Evolutionary conservation across 2,329 filamentous ascomycete species (phyloP).

Genomic region (Aspergillus quadricinctus): DNA sequence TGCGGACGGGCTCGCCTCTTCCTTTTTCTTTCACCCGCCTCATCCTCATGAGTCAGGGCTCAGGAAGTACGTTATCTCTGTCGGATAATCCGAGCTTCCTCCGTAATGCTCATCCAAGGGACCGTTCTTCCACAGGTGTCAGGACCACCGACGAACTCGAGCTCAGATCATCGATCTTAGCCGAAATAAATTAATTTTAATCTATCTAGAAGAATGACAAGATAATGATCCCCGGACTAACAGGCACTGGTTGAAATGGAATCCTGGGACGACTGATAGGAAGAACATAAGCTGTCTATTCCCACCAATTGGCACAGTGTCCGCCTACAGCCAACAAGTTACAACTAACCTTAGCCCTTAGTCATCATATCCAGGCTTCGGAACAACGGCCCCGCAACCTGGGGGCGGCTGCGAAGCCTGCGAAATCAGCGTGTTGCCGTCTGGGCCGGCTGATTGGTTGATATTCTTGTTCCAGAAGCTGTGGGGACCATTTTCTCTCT

Average conservation of each 20-base stretch:
- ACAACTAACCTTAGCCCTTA: no score
- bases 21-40: background rate
- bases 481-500: conserved; percentile 8
- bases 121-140: background rate
- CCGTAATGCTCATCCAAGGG: background rate
- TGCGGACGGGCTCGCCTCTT: background rate
- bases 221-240: no score
- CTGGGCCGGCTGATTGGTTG: conserved; percentile 9
- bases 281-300: background rate
- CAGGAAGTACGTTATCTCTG: background rate
- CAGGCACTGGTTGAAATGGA: no score
- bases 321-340: background rate
- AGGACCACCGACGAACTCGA: background rate
- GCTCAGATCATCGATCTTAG: background rate
- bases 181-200: background rate
- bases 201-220: no score
- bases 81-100: background rate
- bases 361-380: conserved; percentile 9
- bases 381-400: conserved; percentile 21
- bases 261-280: no score
- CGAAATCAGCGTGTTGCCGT: conserved; percentile 16
- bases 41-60: background rate
- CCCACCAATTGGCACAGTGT: background rate
- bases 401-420: conserved; percentile 13
- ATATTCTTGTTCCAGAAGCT: conserved; percentile 20